phyloP scores from a whole-genome alignment of 495 filamentous ascomycete species.

The Diplogelasinospora grovesii region DNA sequence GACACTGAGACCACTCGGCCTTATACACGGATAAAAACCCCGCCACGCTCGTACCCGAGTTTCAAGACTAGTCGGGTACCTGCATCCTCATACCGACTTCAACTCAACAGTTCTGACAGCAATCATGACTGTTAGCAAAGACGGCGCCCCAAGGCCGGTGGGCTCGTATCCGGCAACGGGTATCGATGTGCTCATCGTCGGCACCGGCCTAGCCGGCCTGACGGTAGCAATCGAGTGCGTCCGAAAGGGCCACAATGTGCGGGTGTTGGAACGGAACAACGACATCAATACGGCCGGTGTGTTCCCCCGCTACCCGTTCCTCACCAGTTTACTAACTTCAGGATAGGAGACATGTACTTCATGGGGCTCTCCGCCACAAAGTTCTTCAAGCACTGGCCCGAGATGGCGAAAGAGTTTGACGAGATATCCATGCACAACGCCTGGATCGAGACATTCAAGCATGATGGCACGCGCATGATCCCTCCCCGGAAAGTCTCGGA shows the following conservation, averaged over 20 bases:
- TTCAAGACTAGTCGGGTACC: no score
- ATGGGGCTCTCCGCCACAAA: constrained; percentile 44
- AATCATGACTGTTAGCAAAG: constrained; percentile 26
- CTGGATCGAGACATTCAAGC: constrained; percentile 48
- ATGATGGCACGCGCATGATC: constrained; percentile 43
- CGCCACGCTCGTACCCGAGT: no score
- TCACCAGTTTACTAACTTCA: no score
- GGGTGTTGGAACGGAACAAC: constrained; percentile 45
- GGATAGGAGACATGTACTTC: constrained; percentile 48
- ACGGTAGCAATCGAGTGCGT: constrained; percentile 58
- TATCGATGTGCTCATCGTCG: constrained; percentile 56
- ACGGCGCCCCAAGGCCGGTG: constrained; percentile 26
- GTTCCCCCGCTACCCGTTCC: constrained; percentile 1
- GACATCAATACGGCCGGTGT: constrained; percentile 35
- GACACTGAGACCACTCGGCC: no score
- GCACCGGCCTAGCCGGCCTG: constrained; percentile 57
- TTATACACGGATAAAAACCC: no score
- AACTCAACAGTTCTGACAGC: no score
- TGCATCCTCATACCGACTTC: no score
- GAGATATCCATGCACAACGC: constrained; percentile 39
- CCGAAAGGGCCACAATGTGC: constrained; percentile 57
- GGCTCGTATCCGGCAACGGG: constrained; percentile 36
- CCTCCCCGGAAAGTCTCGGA: constrained; percentile 33
- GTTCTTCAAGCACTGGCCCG: constrained; percentile 53
- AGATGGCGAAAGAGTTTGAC: constrained; percentile 41